These are phyloP conservation scores for Lipomyces orientalis DNA, from an alignment of 805 yeast genomes.

Conservation along the genomic window DNA sequence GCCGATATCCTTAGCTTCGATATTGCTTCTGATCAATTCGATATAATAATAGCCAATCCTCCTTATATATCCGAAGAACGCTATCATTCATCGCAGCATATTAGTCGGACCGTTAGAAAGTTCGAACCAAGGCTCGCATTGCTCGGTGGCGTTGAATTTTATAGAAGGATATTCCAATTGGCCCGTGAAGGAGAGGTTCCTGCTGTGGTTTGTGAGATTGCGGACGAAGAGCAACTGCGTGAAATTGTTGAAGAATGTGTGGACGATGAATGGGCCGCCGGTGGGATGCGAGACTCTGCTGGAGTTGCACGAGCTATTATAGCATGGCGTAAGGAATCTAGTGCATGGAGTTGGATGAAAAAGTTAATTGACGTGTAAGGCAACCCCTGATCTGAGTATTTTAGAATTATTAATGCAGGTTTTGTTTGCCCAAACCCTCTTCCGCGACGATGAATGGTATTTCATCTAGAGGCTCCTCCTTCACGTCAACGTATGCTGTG, in stretches of 20 bases:
- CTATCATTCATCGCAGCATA: constrained; percentile 47
- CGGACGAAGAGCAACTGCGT: constrained; percentile 62
- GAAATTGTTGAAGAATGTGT: constrained; percentile 45
- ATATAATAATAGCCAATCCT: constrained; percentile 82
- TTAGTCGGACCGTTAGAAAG: constrained; percentile 66
- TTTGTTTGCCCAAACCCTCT: background rate
- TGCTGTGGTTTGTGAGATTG: constrained; percentile 80
- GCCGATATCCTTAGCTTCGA: constrained; percentile 21
- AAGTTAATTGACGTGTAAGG: constrained; percentile 10
- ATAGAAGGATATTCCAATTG: constrained; percentile 57
- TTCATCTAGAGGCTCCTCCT: constrained; percentile 30
- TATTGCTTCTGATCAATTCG: constrained; percentile 41
- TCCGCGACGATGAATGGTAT: background rate
- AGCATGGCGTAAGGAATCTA: constrained; percentile 17
- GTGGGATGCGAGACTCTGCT: constrained; percentile 57
- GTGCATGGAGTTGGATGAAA: constrained; percentile 26
- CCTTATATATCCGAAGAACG: constrained; percentile 74
- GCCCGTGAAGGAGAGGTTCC: constrained; percentile 53
- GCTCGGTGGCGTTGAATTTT: constrained; percentile 79
- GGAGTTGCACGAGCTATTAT: constrained; percentile 37
- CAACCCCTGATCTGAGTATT: background rate
- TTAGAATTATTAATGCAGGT: background rate
- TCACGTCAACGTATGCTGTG: constrained; percentile 23
- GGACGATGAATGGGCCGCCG: constrained; percentile 55
- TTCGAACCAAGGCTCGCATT: constrained; percentile 83